A percentile compares a stretch with the other conserved stretches of the same genome.
Evolutionary conservation across 371 early-diverging fungal genomes (phyloP).

Genomic region (Mortierella polycephala): DNA sequence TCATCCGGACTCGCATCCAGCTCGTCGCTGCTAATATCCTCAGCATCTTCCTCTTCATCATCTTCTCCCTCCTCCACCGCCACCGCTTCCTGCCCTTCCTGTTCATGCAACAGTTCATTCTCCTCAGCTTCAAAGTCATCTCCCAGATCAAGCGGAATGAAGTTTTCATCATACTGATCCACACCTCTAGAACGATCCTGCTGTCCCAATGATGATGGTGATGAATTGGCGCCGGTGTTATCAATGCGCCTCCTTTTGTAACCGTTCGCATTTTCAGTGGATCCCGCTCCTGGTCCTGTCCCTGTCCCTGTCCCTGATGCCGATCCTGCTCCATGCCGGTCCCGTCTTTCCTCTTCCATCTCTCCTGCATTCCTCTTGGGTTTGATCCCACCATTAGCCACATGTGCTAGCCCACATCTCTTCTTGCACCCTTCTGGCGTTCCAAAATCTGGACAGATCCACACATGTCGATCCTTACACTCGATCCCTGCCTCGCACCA

Average conservation of each 20-base stretch:
- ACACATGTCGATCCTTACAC: constrained; percentile 65
- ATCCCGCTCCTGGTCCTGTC: no score
- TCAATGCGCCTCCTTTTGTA: constrained; percentile 17
- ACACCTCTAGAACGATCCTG: constrained; percentile 1
- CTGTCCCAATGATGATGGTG: constrained; percentile 3
- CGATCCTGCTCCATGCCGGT: background rate
- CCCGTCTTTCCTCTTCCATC: constrained; percentile 19
- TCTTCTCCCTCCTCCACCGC: constrained; percentile 31
- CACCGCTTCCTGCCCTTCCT: constrained; percentile 22
- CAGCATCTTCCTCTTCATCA: constrained; percentile 8
- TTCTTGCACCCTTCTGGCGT: constrained; percentile 65
- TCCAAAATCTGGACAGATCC: constrained; percentile 70
- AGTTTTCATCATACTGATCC: constrained; percentile 38
- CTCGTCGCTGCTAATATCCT: constrained; percentile 16
- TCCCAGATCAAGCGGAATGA: constrained; percentile 40
- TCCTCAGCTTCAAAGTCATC: constrained; percentile 28
- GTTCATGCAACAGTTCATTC: constrained; percentile 15
- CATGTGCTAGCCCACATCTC: constrained; percentile 67
- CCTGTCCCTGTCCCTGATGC: background rate
- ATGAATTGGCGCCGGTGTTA: constrained; percentile 20
- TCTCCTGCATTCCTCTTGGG: constrained; percentile 26
- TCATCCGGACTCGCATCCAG: background rate
- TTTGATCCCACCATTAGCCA: constrained; percentile 55
- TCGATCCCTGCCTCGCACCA: constrained; percentile 63
- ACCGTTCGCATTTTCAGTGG: background rate